Base-by-base conservation (phyloP, 805 yeast species). In the Candida germanica region DNA sequence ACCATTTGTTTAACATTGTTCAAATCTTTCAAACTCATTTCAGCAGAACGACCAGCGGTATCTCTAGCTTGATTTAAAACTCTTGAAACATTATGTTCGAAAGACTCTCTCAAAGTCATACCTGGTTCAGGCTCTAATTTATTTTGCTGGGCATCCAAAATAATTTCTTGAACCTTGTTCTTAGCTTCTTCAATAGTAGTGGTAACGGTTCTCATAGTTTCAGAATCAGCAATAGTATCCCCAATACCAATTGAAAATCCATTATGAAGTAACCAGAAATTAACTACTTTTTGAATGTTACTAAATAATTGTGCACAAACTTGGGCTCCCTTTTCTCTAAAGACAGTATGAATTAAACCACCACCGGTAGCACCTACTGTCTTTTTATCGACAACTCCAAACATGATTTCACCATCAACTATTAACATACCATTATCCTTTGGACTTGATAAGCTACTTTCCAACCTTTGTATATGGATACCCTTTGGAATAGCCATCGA, bases 191-290 rank as follows among this genome's bases (percentile, higher is more conserved):
- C 81, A 61, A 93, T 93, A 3, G 98, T 91, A 40, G 83, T 82
- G 1, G 98, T 93, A 51, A 93, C 89, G 49, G 83, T 83, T 49
- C 81, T 80, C 96, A 93, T 94, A 27, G 99, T 93, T 20, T 77
- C 81, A n/a, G 89, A 79, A 71, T 94, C 98, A 32, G 98, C 98
- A 69, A 93, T 94, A 3, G 98, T 93, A 66, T 93, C 99, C 73
- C 99, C 99, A 64, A 93, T 93, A 76, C 99, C 99, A 51, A 94
- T 94, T 9, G 98, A 91, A 67, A 93, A 93, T 42, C 98, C 98
- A 53, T 86, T 87, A 58, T 94, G 98, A 36, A 93, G 73, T 42
- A 93, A 73, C 99, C 98, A 93, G 61, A 75, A 93, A 64, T 93
- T 93, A 26, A 89, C 96, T 40, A 93, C 94, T 56, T 88, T 91